A percentile compares a stretch with the other conserved stretches of the same genome.
These are phyloP conservation scores for Stemphylium vesicarium DNA, from an alignment of 2,329 filamentous ascomycete species.

Conservation along the genomic window DNA sequence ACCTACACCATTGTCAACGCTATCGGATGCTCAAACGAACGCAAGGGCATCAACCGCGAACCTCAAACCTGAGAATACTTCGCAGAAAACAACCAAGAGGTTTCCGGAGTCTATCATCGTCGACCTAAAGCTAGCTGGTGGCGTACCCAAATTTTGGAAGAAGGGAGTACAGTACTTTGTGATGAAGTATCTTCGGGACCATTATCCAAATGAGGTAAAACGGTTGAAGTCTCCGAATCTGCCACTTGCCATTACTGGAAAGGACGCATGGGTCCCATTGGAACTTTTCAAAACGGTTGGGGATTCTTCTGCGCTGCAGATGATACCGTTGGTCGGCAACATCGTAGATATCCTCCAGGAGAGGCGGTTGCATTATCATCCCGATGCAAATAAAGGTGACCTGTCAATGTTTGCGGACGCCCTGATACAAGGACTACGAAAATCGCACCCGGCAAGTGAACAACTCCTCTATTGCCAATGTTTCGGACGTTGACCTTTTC, in stretches of 20 bases:
- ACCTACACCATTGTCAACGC: background rate
- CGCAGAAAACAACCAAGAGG: too few species aligned
- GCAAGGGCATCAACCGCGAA: background rate
- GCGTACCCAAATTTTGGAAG: background rate
- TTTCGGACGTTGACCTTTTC: background rate
- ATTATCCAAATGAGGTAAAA: background rate
- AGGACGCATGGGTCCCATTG: background rate
- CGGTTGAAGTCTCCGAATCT: background rate
- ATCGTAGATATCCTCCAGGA: background rate
- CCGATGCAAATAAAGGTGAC: background rate
- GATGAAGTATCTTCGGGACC: background rate
- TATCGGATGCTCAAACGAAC: background rate
- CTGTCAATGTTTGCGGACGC: background rate
- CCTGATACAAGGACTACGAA: background rate
- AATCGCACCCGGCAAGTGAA: background rate
- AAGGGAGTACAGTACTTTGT: background rate
- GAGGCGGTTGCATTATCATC: background rate
- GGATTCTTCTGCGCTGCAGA: background rate
- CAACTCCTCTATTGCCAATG: too few species aligned
- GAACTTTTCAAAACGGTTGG: background rate
- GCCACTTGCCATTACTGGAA: background rate
- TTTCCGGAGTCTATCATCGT: background rate
- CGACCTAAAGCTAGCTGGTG: background rate
- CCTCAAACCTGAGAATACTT: background rate
- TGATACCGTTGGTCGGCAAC: background rate